Conservation (phyloP, 108 stramenopile species). For the Cyclotella distinguenda region DNA sequence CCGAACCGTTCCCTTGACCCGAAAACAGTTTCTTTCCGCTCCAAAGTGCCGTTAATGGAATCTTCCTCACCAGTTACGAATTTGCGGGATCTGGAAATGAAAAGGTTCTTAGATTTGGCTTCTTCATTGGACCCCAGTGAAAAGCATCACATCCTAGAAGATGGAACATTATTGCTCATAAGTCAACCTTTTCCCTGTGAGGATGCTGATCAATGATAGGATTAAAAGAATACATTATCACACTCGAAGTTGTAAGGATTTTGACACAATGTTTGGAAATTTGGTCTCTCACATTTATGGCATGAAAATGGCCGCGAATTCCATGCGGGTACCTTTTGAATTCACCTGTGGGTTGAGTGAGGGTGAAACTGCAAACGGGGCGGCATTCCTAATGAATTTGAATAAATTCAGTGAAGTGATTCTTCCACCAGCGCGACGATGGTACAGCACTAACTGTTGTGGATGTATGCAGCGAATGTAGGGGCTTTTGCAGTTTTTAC, state of each 20-base stretch:
- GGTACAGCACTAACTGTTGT: not conserved
- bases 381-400: not conserved
- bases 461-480: not conserved
- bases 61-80: no score
- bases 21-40: no score
- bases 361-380: not conserved
- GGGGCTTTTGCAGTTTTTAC: not conserved
- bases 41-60: no score
- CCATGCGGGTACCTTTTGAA: not conserved
- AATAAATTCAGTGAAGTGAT: no score
- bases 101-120: no score
- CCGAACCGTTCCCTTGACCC: no score
- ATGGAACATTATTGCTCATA: not conserved
- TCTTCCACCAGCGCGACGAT: not conserved
- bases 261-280: conserved; percentile 2
- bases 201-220: not conserved
- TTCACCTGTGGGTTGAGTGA: conserved; percentile 1
- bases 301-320: not conserved
- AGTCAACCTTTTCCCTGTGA: not conserved
- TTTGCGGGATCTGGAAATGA: no score
- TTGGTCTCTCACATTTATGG: not conserved
- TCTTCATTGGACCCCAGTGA: no score
- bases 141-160: not conserved
- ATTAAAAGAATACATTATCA: conserved; percentile 3
- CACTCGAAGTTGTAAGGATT: not conserved